Percentiles rank a stretch among this genome's conserved stretches.
Conservation (phyloP, 2,329 filamentous ascomycete genomes). For the Albophoma yamanashiensis region DNA sequence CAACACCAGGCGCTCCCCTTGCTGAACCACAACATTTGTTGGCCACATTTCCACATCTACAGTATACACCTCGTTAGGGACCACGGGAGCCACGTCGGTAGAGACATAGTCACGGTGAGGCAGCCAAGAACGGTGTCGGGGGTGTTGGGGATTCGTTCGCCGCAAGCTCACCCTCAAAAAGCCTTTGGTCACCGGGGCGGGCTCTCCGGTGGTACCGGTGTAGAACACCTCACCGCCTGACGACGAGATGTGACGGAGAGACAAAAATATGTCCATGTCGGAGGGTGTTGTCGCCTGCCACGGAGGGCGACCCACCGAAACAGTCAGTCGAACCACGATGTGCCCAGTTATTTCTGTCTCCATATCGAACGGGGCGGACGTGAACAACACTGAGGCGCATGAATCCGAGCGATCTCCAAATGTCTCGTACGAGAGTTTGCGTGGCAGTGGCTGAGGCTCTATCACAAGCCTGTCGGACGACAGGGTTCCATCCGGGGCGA, state of each 20-base stretch:
- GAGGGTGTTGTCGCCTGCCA: constrained; percentile 27
- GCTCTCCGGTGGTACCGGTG: constrained; percentile 55
- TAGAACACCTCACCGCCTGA: constrained; percentile 48
- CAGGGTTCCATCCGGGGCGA: constrained; percentile 16
- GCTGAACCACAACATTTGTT: constrained; percentile 36
- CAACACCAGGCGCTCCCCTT: not conserved
- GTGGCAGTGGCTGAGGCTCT: not conserved
- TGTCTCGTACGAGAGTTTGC: constrained; percentile 39
- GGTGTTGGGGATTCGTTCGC: constrained; percentile 38
- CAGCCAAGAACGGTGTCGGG: constrained; percentile 29
- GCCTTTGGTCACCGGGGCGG: constrained; percentile 51
- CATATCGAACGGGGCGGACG: constrained; percentile 30
- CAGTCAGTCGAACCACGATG: constrained; percentile 51
- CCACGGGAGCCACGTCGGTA: constrained; percentile 43
- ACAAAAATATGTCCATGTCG: constrained; percentile 56
- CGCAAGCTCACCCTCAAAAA: constrained; percentile 51
- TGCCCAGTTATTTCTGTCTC: constrained; percentile 64
- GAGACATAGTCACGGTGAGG: constrained; percentile 41
- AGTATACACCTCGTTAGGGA: constrained; percentile 41
- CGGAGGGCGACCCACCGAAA: constrained; percentile 43
- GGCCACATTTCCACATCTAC: constrained; percentile 58
- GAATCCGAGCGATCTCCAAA: not conserved
- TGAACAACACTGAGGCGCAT: not conserved
- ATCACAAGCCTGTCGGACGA: constrained; percentile 5
- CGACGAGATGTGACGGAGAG: constrained; percentile 45